A percentile compares a stretch with the other conserved stretches of the same genome.
These are phyloP conservation scores for Thuja plicata DNA, from an alignment of 83 land plant genomes.

Conservation along the genomic window DNA sequence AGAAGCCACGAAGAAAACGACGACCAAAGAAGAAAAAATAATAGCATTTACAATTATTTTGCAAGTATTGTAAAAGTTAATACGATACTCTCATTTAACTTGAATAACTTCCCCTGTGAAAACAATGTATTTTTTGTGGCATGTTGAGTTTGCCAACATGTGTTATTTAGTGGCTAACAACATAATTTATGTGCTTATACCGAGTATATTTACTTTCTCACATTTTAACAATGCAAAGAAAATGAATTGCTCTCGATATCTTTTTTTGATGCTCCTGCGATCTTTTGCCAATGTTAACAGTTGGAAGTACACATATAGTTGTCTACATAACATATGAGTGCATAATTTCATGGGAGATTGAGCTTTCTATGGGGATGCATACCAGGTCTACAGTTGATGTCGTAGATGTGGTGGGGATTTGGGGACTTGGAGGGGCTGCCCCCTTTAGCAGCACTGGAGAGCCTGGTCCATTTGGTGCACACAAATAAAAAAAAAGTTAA, in stretches of 20 bases:
- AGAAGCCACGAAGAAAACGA: conserved; percentile 67
- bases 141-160: neutral
- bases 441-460: too few species aligned
- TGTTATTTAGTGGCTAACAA: neutral
- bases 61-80: neutral
- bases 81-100: neutral
- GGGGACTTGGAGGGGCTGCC: too few species aligned
- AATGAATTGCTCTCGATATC: neutral
- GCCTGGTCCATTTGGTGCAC: too few species aligned
- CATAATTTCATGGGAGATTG: neutral
- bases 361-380: too few species aligned
- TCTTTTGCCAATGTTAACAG: neutral
- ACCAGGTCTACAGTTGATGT: too few species aligned
- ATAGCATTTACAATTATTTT: conserved; percentile 8
- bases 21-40: conserved; percentile 76
- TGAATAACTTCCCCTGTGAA: neutral
- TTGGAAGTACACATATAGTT: neutral
- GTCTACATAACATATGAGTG: neutral
- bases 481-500: too few species aligned
- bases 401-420: too few species aligned
- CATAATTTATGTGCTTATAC: neutral
- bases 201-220: neutral
- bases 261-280: neutral
- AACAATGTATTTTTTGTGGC: neutral
- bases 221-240: neutral